phyloP scores from a whole-genome alignment of 2,329 filamentous ascomycete species.

The Metarhizium brunneum region DNA sequence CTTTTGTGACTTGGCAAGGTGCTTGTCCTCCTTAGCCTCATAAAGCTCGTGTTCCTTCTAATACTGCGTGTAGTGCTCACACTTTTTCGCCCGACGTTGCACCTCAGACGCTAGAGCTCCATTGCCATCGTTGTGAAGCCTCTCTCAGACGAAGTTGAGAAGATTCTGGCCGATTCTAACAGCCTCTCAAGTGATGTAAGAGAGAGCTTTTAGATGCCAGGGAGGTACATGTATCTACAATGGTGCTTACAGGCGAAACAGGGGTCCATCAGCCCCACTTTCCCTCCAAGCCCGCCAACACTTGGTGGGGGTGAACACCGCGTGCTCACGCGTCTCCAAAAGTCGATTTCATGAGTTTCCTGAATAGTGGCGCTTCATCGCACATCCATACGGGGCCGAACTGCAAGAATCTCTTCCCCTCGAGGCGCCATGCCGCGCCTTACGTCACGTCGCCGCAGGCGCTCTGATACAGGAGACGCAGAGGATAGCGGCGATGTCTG shows the following conservation, averaged over 20 bases:
- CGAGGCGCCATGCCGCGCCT: constrained; percentile 17
- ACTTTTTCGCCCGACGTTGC: too few species aligned
- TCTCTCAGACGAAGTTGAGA: too few species aligned
- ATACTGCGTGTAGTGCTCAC: too few species aligned
- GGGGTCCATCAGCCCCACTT: background rate
- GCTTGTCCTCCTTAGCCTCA: too few species aligned
- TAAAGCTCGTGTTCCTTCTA: too few species aligned
- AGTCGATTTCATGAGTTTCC: background rate
- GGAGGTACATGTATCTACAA: too few species aligned
- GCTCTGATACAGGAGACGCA: constrained; percentile 31
- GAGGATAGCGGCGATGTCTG: constrained; percentile 22
- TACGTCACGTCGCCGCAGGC: constrained; percentile 32
- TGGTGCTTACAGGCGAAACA: background rate
- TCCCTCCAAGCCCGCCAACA: background rate
- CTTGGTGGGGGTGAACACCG: background rate
- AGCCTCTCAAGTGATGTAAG: too few species aligned
- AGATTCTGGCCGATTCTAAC: too few species aligned
- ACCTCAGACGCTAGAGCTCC: too few species aligned
- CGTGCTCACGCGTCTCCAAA: background rate
- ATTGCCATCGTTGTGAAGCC: too few species aligned
- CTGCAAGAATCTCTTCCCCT: background rate
- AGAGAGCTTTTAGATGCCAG: too few species aligned
- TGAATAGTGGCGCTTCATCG: background rate
- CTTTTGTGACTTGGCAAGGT: too few species aligned
- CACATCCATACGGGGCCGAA: background rate